Conservation (phyloP, 257 asterid genomes). For the Verbena officinalis region DNA sequence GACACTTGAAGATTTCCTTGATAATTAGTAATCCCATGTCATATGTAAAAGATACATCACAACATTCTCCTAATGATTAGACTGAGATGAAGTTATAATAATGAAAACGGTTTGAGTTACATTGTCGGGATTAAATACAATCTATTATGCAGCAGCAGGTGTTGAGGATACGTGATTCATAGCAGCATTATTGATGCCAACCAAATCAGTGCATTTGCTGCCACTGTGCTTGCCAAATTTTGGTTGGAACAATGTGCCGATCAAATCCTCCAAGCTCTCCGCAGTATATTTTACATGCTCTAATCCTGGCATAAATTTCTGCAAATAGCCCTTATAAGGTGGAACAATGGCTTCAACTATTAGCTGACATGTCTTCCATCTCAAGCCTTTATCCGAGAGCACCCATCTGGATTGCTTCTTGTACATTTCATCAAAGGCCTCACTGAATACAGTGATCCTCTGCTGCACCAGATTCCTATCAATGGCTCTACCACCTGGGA, state of each 20-base stretch:
- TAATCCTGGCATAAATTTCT: constrained; percentile 44
- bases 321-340: constrained; percentile 53
- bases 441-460: constrained; percentile 53
- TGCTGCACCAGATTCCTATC: constrained; percentile 56
- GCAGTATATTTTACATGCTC: constrained; percentile 49
- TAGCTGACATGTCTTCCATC: constrained; percentile 47
- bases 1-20: not conserved
- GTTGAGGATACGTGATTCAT: constrained; percentile 47
- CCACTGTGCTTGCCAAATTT: constrained; percentile 44
- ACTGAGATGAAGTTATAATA: constrained; percentile 5
- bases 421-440: constrained; percentile 62
- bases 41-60: not conserved
- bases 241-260: constrained; percentile 57
- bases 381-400: constrained; percentile 56
- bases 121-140: constrained; percentile 13
- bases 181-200: constrained; percentile 39
- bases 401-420: constrained; percentile 62
- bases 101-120: constrained; percentile 14
- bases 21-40: not conserved
- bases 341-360: constrained; percentile 58
- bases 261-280: constrained; percentile 48
- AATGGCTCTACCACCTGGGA: constrained; percentile 81
- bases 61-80: not conserved
- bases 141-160: constrained; percentile 77
- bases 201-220: constrained; percentile 56